phyloP scores from a whole-genome alignment of 495 filamentous ascomycete species.

The Xylaria nigripes region DNA sequence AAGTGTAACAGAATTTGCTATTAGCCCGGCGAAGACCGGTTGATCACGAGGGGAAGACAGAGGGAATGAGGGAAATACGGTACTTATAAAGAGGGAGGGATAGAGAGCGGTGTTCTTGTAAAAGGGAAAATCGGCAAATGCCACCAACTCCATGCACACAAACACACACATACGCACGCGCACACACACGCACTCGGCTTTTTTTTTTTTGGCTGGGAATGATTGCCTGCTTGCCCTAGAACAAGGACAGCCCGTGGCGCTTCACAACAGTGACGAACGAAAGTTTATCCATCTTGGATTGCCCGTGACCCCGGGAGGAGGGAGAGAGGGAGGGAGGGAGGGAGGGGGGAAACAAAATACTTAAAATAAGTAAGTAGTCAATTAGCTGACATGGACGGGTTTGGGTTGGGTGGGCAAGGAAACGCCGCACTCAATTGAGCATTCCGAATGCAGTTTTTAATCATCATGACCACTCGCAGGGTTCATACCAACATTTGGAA shows the following conservation, averaged over 20 bases:
- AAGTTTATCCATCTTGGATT: background rate
- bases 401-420: background rate
- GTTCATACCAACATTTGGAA: too few relatives aligned
- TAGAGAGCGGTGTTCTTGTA: background rate
- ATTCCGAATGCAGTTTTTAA: constrained; percentile 5
- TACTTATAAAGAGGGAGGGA: background rate
- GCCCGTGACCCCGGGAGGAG: background rate
- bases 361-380: background rate
- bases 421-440: background rate
- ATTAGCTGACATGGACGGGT: background rate
- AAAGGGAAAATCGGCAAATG: constrained; percentile 10
- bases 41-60: constrained; percentile 11
- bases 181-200: too few relatives aligned
- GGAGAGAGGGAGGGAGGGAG: too few relatives aligned
- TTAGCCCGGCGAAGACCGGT: constrained; percentile 9
- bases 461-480: constrained; percentile 11
- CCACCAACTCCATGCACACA: constrained; percentile 10
- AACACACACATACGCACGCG: too few relatives aligned
- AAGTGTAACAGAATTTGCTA: constrained; percentile 9
- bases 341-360: background rate
- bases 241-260: background rate
- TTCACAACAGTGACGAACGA: background rate
- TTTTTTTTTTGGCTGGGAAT: background rate
- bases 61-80: constrained; percentile 7
- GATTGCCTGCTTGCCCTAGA: background rate